Percentiles rank a stretch among this genome's conserved stretches.
These are phyloP conservation scores for Chrysosporium queenslandicum DNA, from an alignment of 2,329 filamentous ascomycete species.

Conservation along the genomic window DNA sequence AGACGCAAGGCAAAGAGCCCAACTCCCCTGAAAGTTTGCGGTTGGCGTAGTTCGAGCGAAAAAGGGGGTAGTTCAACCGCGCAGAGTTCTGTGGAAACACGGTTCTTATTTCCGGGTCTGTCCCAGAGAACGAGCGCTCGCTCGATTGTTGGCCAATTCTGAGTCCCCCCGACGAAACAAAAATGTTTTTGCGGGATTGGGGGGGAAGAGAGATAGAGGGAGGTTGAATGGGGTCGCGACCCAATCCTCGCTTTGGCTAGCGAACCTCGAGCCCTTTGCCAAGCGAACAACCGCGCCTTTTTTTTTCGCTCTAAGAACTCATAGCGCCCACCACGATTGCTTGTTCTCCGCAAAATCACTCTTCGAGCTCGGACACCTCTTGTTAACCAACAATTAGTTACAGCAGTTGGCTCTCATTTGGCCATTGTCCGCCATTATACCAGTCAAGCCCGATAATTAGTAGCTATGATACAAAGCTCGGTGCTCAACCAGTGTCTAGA, in stretches of 20 bases:
- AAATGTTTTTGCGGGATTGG: not conserved
- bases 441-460: too few relatives aligned
- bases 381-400: not conserved
- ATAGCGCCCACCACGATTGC: not conserved
- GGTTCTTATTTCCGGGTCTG: not conserved
- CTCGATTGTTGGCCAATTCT: not conserved
- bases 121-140: not conserved
- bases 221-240: not conserved
- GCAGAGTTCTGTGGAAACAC: not conserved
- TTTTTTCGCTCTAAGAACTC: not conserved
- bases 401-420: too few relatives aligned
- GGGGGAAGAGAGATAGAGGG: not conserved
- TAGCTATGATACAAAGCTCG: too few relatives aligned
- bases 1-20: not conserved
- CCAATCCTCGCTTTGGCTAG: not conserved
- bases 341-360: not conserved
- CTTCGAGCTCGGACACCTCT: not conserved
- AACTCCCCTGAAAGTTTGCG: not conserved
- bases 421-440: too few relatives aligned
- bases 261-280: not conserved
- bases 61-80: not conserved
- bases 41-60: not conserved
- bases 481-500: too few relatives aligned
- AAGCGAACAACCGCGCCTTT: not conserved
- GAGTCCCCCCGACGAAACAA: not conserved